Conservation (phyloP, 179 eudicot genomes). For the Heliamphora pulchella region DNA sequence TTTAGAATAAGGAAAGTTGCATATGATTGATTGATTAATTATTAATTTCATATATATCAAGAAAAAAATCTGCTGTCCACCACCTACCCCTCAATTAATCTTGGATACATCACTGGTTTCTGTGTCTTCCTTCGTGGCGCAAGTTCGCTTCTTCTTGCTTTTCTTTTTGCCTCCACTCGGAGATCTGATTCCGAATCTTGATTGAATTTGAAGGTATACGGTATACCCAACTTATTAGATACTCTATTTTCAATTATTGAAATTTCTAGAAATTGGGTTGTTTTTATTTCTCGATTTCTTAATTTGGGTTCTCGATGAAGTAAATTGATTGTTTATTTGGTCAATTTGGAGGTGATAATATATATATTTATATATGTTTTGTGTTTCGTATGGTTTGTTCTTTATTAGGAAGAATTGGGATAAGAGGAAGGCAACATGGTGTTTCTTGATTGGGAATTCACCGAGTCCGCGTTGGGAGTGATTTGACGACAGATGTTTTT, state of each 20-base stretch:
- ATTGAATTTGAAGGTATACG: constrained; percentile 7
- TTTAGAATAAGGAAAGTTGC: background rate
- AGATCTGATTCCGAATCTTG: constrained; percentile 10
- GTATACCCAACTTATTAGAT: background rate
- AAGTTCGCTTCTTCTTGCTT: background rate
- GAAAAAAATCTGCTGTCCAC: background rate
- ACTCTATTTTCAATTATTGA: background rate
- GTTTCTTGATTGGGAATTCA: constrained; percentile 14
- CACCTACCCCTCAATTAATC: background rate
- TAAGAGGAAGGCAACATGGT: background rate
- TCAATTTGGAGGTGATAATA: background rate
- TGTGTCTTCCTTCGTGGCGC: constrained; percentile 14
- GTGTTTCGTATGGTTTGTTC: background rate
- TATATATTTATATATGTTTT: too few species aligned
- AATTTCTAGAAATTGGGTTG: background rate
- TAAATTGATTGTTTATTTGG: background rate
- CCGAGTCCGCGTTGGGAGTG: constrained; percentile 19
- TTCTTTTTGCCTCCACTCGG: constrained; percentile 11
- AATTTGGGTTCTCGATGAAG: background rate
- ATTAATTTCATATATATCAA: background rate
- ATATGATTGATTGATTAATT: constrained; percentile 5
- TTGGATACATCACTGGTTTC: constrained; percentile 2
- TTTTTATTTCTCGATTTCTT: background rate
- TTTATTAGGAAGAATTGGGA: background rate
- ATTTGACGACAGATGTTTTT: constrained; percentile 25